Percentiles rank a stretch among this genome's conserved stretches.
phyloP scores from a whole-genome alignment of 2,329 filamentous ascomycete genomes.

The Alternaria viburni region DNA sequence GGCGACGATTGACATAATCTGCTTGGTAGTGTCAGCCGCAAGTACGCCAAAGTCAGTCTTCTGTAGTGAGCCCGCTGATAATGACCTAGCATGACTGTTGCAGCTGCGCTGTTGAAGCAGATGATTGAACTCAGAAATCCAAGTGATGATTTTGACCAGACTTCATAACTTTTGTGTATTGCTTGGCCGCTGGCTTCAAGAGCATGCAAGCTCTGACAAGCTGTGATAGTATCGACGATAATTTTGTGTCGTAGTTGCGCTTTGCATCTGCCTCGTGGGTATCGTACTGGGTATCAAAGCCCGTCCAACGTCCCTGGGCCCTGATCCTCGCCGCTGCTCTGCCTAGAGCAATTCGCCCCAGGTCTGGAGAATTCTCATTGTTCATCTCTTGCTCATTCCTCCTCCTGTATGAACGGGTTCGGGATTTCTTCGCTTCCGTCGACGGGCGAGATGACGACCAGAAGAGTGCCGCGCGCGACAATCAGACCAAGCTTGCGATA shows the following conservation, averaged over 20 bases:
- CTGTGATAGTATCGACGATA: no score
- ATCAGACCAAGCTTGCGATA: conserved; percentile 82
- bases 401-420: conserved; percentile 84
- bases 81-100: no score
- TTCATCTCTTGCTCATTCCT: conserved; percentile 45
- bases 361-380: background rate
- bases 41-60: background rate
- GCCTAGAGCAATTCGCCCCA: background rate
- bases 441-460: conserved; percentile 89
- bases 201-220: background rate
- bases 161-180: background rate
- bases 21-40: background rate
- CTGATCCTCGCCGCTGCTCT: background rate
- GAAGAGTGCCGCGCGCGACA: conserved; percentile 85
- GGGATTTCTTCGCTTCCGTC: conserved; percentile 96
- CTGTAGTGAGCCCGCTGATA: background rate
- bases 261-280: conserved; percentile 5
- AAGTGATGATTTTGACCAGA: background rate
- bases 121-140: background rate
- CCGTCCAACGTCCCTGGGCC: background rate
- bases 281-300: background rate
- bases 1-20: background rate
- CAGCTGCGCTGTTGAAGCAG: no score
- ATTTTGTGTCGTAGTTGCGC: background rate
- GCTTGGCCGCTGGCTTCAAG: background rate